Evolutionary conservation across 1,284 basidiomycete species (phyloP).

Genomic region (Irpex sp.): DNA sequence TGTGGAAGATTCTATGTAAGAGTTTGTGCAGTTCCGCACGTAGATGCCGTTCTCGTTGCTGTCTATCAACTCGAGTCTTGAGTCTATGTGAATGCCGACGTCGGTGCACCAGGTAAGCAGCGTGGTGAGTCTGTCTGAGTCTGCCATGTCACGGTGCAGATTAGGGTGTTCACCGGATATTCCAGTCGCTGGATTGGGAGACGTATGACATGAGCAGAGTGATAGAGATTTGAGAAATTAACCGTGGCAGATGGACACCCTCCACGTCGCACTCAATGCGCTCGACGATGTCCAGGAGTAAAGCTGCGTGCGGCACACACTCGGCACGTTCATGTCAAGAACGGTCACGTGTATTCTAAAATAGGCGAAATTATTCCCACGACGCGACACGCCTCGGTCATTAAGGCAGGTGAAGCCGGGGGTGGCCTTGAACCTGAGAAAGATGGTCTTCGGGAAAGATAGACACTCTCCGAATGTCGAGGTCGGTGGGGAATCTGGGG

Average conservation of each 20-base stretch:
- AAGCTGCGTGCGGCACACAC: too few relatives aligned
- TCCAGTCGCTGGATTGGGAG: background rate
- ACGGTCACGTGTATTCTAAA: background rate
- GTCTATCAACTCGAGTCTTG: conserved; percentile 12
- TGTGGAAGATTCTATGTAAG: conserved; percentile 7
- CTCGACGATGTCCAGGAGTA: background rate
- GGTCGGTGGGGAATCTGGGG: too few relatives aligned
- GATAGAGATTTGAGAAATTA: conserved; percentile 4
- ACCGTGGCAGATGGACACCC: background rate
- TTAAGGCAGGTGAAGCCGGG: too few relatives aligned
- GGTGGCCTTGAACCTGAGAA: too few relatives aligned
- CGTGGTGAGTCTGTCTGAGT: conserved; percentile 1
- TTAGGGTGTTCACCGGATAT: background rate
- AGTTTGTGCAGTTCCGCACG: conserved; percentile 9
- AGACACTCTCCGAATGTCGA: too few relatives aligned
- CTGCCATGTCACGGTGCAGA: background rate
- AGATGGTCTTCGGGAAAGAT: too few relatives aligned
- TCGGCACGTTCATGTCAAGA: too few relatives aligned
- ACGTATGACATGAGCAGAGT: background rate
- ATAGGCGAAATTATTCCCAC: too few relatives aligned
- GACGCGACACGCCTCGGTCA: too few relatives aligned
- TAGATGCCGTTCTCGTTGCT: conserved; percentile 10
- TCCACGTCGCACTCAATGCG: conserved; percentile 4
- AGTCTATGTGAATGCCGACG: conserved; percentile 17
- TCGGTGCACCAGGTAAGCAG: conserved; percentile 17